Conservation (phyloP, 306 rosid genomes). For the Cucurbita maxima region DNA sequence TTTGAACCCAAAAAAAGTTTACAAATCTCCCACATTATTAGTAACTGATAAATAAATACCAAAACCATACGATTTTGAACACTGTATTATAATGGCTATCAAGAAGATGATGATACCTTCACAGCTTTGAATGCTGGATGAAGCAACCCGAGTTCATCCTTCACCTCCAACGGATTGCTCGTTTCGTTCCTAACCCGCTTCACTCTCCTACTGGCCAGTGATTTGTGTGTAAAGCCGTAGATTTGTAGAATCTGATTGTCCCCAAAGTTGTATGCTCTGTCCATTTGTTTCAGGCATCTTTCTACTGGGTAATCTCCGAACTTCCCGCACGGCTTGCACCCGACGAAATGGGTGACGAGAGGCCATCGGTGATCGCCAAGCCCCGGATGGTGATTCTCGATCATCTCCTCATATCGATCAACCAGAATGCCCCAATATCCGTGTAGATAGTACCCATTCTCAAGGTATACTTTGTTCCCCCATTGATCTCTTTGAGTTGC, state of each 20-base stretch:
- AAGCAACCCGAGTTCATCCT: slow-evolving; percentile 68
- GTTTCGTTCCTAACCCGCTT: slow-evolving; percentile 62
- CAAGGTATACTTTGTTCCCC: slow-evolving; percentile 71
- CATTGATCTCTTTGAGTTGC: slow-evolving; percentile 37
- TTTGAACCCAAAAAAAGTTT: not conserved
- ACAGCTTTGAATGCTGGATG: slow-evolving; percentile 62
- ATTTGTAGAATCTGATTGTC: slow-evolving; percentile 81
- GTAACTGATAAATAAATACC: not conserved
- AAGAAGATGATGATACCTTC: slow-evolving; percentile 24
- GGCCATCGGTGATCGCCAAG: slow-evolving; percentile 90
- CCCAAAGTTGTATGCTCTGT: slow-evolving; percentile 71
- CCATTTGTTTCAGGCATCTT: slow-evolving; percentile 80
- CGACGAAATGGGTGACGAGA: slow-evolving; percentile 82
- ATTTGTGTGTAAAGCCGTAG: slow-evolving; percentile 61
- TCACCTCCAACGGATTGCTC: slow-evolving; percentile 46
- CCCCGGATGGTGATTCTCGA: slow-evolving; percentile 67
- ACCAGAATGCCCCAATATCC: slow-evolving; percentile 92
- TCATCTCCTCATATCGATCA: slow-evolving; percentile 66
- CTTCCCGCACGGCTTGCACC: slow-evolving; percentile 89
- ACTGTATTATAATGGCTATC: slow-evolving; percentile 1
- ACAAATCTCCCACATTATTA: slow-evolving; percentile 1
- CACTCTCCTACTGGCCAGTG: slow-evolving; percentile 46
- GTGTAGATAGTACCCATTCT: slow-evolving; percentile 52
- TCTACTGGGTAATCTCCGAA: slow-evolving; percentile 82
- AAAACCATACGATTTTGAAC: slow-evolving; percentile 1